phyloP scores from a whole-genome alignment of 2,329 filamentous ascomycete species.

The Talaromyces verruculosus region DNA sequence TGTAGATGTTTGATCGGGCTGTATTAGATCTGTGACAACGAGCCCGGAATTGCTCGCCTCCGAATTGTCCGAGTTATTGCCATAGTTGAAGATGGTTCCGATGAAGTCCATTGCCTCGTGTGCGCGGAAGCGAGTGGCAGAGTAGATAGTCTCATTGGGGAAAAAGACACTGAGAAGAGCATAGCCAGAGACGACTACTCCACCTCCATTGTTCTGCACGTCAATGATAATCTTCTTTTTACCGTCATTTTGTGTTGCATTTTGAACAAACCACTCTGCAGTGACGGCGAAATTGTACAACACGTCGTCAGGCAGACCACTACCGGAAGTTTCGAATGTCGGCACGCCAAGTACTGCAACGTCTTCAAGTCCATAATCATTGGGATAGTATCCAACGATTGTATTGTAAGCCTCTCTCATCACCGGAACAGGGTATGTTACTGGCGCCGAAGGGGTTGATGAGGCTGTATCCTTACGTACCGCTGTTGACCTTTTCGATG shows the following conservation, averaged over 20 bases:
- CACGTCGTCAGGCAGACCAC: constrained; percentile 11
- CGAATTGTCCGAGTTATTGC: constrained; percentile 18
- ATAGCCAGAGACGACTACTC: constrained; percentile 49
- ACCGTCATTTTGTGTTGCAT: constrained; percentile 35
- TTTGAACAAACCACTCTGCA: constrained; percentile 29
- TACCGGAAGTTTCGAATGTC: constrained; percentile 27
- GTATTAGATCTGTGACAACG: constrained; percentile 15
- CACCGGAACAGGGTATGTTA: constrained; percentile 21
- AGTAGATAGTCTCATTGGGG: constrained; percentile 47
- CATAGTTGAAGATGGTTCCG: constrained; percentile 28
- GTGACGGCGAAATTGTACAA: constrained; percentile 24
- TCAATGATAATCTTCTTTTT: constrained; percentile 67
- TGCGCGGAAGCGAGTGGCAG: constrained; percentile 49
- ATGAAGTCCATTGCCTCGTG: constrained; percentile 42
- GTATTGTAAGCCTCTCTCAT: constrained; percentile 28
- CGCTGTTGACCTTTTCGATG: background rate
- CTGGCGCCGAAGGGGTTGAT: background rate
- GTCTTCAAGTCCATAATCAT: constrained; percentile 42
- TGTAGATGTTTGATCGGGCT: constrained; percentile 31
- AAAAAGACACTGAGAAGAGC: constrained; percentile 58
- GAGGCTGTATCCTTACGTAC: background rate
- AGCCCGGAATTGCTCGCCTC: background rate
- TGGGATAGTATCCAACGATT: constrained; percentile 50
- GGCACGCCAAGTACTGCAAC: constrained; percentile 47
- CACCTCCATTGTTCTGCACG: constrained; percentile 61